A percentile compares a stretch with the other conserved stretches of the same genome.
phyloP scores from a whole-genome alignment of 768 basidiomycete genomes.

The Panaeolus papilionaceus region DNA sequence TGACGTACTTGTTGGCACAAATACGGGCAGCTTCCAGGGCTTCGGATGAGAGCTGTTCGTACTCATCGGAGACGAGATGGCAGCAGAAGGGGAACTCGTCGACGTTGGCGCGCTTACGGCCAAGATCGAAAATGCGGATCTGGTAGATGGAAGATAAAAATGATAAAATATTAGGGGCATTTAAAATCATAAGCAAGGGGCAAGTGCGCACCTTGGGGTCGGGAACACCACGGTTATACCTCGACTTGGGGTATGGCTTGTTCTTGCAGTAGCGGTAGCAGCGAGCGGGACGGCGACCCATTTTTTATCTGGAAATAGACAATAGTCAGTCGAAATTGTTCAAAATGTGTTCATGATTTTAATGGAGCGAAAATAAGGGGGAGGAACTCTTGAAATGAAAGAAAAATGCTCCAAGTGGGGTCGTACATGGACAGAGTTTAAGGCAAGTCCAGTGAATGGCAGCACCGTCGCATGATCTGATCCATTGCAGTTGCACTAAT shows the following conservation, averaged over 20 bases:
- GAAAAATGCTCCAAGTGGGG: too few relatives aligned
- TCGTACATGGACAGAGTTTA: too few relatives aligned
- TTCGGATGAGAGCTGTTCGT: slow-evolving; percentile 95
- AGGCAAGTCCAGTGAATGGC: too few relatives aligned
- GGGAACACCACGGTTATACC: slow-evolving; percentile 99
- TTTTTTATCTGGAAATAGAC: slow-evolving; percentile 41
- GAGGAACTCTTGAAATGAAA: too few relatives aligned
- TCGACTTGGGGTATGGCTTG: slow-evolving; percentile 96
- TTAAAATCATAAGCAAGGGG: background rate
- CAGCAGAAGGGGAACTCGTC: slow-evolving; percentile 99
- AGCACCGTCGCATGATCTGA: too few relatives aligned
- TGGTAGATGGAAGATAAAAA: slow-evolving; percentile 34
- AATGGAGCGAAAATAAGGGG: too few relatives aligned
- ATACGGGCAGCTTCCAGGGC: slow-evolving; percentile 98
- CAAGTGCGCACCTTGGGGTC: slow-evolving; percentile 78
- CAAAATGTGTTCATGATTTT: too few relatives aligned
- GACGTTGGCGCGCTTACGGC: slow-evolving; percentile 94
- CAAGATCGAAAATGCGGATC: slow-evolving; percentile 97
- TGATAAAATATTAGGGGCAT: background rate
- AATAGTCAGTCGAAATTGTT: too few relatives aligned
- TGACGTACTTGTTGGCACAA: slow-evolving; percentile 99
- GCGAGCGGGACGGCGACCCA: slow-evolving; percentile 98
- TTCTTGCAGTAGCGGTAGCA: slow-evolving; percentile 99
- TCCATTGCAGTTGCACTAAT: background rate
- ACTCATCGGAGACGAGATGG: slow-evolving; percentile 97